A percentile compares a stretch with the other conserved stretches of the same genome.
Conservation (phyloP, 2,329 filamentous ascomycete species). For the Elsinoe necatrix region DNA sequence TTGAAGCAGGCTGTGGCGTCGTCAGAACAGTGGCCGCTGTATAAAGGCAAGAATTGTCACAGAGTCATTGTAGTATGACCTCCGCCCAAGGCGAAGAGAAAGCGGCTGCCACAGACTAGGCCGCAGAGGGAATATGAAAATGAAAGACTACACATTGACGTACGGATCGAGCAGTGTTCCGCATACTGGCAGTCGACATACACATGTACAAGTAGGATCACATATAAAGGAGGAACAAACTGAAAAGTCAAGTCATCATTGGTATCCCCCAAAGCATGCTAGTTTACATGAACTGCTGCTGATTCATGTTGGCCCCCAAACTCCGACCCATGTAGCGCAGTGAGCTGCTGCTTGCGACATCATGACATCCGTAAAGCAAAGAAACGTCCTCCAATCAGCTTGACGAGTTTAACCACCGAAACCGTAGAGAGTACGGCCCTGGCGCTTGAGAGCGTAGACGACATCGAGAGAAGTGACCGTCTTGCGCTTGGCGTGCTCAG, state of each 20-base stretch:
- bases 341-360: slow-evolving; percentile 1
- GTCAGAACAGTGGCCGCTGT: too few relatives aligned
- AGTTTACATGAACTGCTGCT: slow-evolving; percentile 13
- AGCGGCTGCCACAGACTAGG: too few relatives aligned
- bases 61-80: too few relatives aligned
- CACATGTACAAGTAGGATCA: neutral
- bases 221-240: neutral
- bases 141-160: too few relatives aligned
- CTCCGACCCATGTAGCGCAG: slow-evolving; percentile 9
- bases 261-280: slow-evolving; percentile 12
- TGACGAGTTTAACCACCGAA: slow-evolving; percentile 52
- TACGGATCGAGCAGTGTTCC: too few relatives aligned
- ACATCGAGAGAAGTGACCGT: slow-evolving; percentile 57
- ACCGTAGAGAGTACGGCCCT: slow-evolving; percentile 59
- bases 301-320: neutral
- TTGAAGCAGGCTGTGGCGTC: too few relatives aligned
- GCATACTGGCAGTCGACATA: too few relatives aligned
- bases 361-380: slow-evolving; percentile 10
- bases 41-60: too few relatives aligned
- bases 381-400: neutral
- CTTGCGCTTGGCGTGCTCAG: slow-evolving; percentile 75
- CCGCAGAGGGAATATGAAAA: too few relatives aligned
- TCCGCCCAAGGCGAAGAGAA: too few relatives aligned
- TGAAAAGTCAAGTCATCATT: neutral
- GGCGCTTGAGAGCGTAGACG: slow-evolving; percentile 56